Evolutionary conservation across 1,284 basidiomycete genomes (phyloP), one percentile per base, ranked within the genome.

Genomic region (Fistulina hepatica): DNA sequence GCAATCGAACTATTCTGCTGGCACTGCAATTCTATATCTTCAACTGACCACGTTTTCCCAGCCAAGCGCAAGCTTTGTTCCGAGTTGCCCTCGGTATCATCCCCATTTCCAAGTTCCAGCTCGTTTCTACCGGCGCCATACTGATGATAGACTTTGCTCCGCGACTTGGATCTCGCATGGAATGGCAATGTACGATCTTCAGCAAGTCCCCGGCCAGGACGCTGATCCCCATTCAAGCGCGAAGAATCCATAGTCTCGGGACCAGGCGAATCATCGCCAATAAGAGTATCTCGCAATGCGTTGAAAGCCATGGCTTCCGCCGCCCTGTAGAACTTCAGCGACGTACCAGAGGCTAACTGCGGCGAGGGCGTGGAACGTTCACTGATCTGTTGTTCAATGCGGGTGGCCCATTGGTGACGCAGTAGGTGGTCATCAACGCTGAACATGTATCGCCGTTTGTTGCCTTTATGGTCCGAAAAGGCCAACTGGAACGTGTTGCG

Each of bases 401-500:
- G 73, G 2, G 70, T 67, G 1, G 71, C 71, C 85, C 89, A 93
- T 45, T 80, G 74, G 43, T 80, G 71, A 13, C 78, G 73, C 19
- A 82, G 67, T 13, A 82, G 63, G 1, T 77, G 68, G 49, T 89
- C 83, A 36, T 82, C 74, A 28, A 94, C 78, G 48, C 85, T 90
- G 65, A 94, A 94, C 76, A 94, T 89, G 60, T 95, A 95, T 53
- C 81, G 78, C 46, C 90, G 72, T 56, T 81, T 83, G 40, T 63
- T 47, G 19, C 77, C 76, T 12, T 65, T 56, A 47, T 82, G 79
- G 47, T 82, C 81, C 30, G 73, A 49, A 59, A 95, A 95, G 3
- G 86, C 78, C 16, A 95, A 60, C 53, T 93, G 86, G 66, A 95
- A 91, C 0, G 89, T 93, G 53, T 93, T 82, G 35, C 80, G 76